These are phyloP conservation scores for Bipolaris oryzae DNA, from an alignment of 2,329 filamentous ascomycete genomes.

Conservation along the genomic window DNA sequence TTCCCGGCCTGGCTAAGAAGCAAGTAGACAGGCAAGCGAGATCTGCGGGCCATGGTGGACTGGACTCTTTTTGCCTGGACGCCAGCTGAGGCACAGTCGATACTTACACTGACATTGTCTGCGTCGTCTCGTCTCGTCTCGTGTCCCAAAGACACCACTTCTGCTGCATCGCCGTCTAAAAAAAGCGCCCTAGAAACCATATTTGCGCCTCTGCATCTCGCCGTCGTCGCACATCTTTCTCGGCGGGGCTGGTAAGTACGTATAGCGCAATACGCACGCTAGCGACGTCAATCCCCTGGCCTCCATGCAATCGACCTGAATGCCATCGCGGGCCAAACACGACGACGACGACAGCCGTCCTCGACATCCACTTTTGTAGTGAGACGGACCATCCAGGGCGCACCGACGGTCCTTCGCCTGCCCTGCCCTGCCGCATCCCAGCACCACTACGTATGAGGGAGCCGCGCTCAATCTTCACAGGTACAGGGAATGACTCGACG, in stretches of 20 bases:
- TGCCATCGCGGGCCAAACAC: constrained; percentile 4
- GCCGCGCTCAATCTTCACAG: constrained; percentile 27
- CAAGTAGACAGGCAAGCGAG: neutral
- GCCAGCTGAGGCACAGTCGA: neutral
- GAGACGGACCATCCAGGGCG: constrained; percentile 22
- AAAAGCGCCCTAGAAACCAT: neutral
- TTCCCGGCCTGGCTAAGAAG: neutral
- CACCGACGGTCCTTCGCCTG: constrained; percentile 17
- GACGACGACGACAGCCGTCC: constrained; percentile 9
- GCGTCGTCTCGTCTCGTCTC: neutral
- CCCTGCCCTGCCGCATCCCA: constrained; percentile 2
- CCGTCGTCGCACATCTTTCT: neutral
- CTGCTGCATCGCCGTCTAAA: neutral
- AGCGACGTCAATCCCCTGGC: constrained; percentile 5
- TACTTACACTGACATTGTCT: neutral
- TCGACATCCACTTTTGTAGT: constrained; percentile 16
- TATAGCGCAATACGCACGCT: constrained; percentile 5
- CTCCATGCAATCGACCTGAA: constrained; percentile 5
- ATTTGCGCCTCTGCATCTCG: neutral
- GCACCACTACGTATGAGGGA: constrained; percentile 22
- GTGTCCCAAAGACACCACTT: neutral
- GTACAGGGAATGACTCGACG: constrained; percentile 20
- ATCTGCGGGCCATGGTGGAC: neutral
- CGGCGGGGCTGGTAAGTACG: neutral
- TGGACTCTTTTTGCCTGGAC: neutral